Evolutionary conservation across 2,329 filamentous ascomycete genomes (phyloP).

Genomic region (Parastagonospora nodorum): DNA sequence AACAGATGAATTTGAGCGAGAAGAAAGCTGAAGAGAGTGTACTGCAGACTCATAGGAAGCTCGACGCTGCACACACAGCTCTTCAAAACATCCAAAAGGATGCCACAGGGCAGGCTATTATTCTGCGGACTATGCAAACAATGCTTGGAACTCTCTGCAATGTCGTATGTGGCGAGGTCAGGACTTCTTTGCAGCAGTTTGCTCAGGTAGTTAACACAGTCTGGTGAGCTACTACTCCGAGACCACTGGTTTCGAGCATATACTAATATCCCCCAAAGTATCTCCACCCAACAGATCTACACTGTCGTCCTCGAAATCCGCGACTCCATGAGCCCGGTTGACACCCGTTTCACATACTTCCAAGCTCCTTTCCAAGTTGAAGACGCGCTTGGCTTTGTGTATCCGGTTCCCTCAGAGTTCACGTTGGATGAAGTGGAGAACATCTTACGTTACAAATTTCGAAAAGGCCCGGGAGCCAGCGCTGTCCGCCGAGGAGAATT

Average conservation of each 20-base stretch:
- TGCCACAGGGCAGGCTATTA: background rate
- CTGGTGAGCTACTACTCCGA: background rate
- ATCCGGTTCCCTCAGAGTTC: conserved; percentile 3
- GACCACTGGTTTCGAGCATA: background rate
- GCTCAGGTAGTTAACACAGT: background rate
- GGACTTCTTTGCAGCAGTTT: background rate
- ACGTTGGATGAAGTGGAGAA: background rate
- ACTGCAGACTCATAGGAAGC: background rate
- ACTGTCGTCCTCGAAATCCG: conserved; percentile 5
- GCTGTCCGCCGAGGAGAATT: background rate
- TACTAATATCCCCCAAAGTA: background rate
- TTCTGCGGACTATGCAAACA: background rate
- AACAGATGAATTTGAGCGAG: background rate
- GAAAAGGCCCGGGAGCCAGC: background rate
- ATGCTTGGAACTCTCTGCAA: background rate
- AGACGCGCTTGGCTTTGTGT: background rate
- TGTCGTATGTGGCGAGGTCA: background rate
- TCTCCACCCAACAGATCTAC: conserved; percentile 3
- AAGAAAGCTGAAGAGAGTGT: background rate
- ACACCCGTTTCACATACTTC: conserved; percentile 1
- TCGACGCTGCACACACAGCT: background rate
- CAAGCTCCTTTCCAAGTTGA: conserved; percentile 1
- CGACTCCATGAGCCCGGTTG: background rate
- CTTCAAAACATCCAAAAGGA: background rate
- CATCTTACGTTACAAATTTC: background rate